Conservation (phyloP, 371 early-diverging fungal species). For the Mycotypha africana region DNA sequence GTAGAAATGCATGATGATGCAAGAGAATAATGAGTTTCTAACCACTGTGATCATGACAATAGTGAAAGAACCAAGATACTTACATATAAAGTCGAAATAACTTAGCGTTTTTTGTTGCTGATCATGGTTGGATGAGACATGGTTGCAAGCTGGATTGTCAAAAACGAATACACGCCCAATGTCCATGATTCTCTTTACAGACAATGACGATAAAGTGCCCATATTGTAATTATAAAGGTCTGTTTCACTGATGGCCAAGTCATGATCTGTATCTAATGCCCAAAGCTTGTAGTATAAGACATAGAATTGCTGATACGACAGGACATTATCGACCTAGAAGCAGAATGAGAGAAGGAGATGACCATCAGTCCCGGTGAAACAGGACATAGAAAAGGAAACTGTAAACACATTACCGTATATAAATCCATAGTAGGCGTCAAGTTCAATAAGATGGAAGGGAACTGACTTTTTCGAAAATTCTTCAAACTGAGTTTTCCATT, state of each 20-base stretch:
- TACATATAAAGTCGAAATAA: slow-evolving; percentile 54
- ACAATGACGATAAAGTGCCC: slow-evolving; percentile 49
- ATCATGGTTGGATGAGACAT: too few species aligned
- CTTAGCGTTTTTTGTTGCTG: too few species aligned
- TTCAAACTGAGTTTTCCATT: slow-evolving; percentile 66
- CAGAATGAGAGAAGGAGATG: too few species aligned
- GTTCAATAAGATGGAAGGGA: slow-evolving; percentile 51
- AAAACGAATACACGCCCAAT: slow-evolving; percentile 30
- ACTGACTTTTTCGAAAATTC: slow-evolving; percentile 61
- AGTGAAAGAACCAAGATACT: too few species aligned
- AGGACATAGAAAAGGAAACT: too few species aligned
- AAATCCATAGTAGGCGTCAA: slow-evolving; percentile 72
- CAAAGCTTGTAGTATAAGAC: slow-evolving; percentile 95
- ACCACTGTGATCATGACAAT: too few species aligned
- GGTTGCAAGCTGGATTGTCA: slow-evolving; percentile 4
- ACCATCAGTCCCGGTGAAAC: too few species aligned
- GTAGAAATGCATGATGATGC: too few species aligned
- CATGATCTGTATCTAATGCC: slow-evolving; percentile 80
- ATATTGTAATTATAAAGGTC: slow-evolving; percentile 66
- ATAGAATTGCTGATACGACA: slow-evolving; percentile 96
- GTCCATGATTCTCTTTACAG: slow-evolving; percentile 60
- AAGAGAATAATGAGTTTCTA: too few species aligned
- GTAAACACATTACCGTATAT: slow-evolving; percentile 64
- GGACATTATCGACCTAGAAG: slow-evolving; percentile 53
- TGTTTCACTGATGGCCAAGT: slow-evolving; percentile 57